Percentiles rank a stretch among this genome's conserved stretches.
Evolutionary conservation across 352 stramenopile species (phyloP).

Genomic region (Phytophthora pistaciae): DNA sequence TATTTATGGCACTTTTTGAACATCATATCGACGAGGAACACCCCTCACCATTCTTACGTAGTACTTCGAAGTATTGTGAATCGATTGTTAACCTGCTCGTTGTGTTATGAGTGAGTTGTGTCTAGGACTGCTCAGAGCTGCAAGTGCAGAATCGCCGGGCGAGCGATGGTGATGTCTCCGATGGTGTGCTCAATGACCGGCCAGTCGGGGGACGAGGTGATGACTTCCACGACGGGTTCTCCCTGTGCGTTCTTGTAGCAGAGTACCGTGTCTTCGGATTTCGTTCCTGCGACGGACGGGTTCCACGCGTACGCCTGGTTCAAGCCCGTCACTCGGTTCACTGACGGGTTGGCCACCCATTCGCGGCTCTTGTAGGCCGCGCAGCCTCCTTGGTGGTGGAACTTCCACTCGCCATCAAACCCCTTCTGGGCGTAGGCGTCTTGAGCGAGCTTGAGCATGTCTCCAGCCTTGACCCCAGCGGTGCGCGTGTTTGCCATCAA

Average conservation of each 20-base stretch:
- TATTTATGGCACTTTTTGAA: conserved; percentile 25
- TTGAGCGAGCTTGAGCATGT: conserved; percentile 69
- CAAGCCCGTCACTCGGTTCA: conserved; percentile 43
- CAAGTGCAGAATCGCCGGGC: conserved; percentile 70
- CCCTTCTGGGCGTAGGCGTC: conserved; percentile 63
- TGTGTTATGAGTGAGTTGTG: too few species aligned
- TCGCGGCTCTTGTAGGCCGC: conserved; percentile 78
- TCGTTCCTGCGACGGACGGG: conserved; percentile 74
- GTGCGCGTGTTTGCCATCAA: conserved; percentile 52
- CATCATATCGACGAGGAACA: background rate
- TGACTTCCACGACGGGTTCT: conserved; percentile 53
- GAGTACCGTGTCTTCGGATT: conserved; percentile 79
- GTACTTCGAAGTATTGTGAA: too few species aligned
- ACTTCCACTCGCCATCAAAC: conserved; percentile 69
- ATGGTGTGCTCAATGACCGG: conserved; percentile 63
- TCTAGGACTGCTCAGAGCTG: conserved; percentile 40
- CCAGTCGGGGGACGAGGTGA: conserved; percentile 63
- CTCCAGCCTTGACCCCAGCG: conserved; percentile 39
- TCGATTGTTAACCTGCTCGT: background rate
- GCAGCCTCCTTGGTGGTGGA: conserved; percentile 73
- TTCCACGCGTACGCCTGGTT: conserved; percentile 81
- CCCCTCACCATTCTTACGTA: background rate
- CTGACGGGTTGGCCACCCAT: conserved; percentile 67
- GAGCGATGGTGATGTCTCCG: conserved; percentile 52
- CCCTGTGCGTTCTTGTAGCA: conserved; percentile 37